A percentile compares a stretch with the other conserved stretches of the same genome.
Conservation (phyloP, 2,329 filamentous ascomycete genomes). For the Neobulgaria alba region DNA sequence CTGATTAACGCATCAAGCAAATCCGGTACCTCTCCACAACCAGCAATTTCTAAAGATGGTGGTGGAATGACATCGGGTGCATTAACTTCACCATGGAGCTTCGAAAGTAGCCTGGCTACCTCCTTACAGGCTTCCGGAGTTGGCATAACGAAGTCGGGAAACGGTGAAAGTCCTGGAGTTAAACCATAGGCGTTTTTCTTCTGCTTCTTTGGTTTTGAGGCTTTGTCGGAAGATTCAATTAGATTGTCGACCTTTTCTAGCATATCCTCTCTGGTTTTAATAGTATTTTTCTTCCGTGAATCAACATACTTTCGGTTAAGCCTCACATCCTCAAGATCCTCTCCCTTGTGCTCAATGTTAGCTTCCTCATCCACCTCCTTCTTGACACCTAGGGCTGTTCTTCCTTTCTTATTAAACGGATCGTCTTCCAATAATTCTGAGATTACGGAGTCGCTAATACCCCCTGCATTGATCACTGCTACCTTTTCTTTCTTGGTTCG, state of each 20-base stretch:
- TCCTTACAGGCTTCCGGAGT: slow-evolving; percentile 61
- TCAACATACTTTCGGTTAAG: too few relatives aligned
- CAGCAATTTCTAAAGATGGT: slow-evolving; percentile 62
- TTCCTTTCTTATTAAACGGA: background rate
- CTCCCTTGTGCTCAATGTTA: background rate
- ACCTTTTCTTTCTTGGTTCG: too few relatives aligned
- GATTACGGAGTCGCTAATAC: background rate
- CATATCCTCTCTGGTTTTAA: background rate
- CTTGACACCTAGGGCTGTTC: background rate
- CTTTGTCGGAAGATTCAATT: background rate
- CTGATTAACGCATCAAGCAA: slow-evolving; percentile 46
- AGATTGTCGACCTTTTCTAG: background rate
- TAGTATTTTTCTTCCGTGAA: background rate
- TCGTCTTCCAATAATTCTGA: background rate
- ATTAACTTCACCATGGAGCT: slow-evolving; percentile 55
- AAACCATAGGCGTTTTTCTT: background rate
- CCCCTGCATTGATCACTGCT: too few relatives aligned
- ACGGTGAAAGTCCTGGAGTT: slow-evolving; percentile 39
- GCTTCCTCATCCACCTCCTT: background rate
- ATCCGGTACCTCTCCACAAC: slow-evolving; percentile 50
- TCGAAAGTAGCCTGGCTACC: slow-evolving; percentile 56
- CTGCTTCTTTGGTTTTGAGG: background rate
- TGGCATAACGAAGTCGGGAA: slow-evolving; percentile 56
- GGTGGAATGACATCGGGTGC: slow-evolving; percentile 59
- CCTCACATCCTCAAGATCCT: background rate